Evolutionary conservation across 2,329 filamentous ascomycete species (phyloP).

Genomic region (Didymella pinodella): DNA sequence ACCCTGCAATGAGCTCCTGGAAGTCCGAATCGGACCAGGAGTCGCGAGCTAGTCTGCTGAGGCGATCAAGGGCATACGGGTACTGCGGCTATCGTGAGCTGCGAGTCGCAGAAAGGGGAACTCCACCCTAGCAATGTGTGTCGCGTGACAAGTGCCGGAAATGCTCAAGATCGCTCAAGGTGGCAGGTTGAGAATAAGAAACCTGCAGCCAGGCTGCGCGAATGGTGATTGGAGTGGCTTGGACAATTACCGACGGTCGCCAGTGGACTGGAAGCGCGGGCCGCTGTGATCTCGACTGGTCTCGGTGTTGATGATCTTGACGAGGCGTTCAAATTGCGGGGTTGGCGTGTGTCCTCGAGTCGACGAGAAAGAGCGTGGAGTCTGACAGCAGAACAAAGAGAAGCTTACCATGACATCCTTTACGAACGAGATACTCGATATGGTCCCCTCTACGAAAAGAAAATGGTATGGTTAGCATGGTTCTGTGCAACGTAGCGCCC

Average conservation of each 20-base stretch:
- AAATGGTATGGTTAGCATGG: slow-evolving; percentile 38
- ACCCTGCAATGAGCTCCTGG: slow-evolving; percentile 72
- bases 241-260: slow-evolving; percentile 22
- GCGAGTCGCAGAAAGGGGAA: slow-evolving; percentile 26
- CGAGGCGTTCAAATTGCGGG: slow-evolving; percentile 40
- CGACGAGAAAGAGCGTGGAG: slow-evolving; percentile 22
- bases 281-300: slow-evolving; percentile 33
- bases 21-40: slow-evolving; percentile 74
- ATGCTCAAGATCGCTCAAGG: slow-evolving; percentile 28
- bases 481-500: slow-evolving; percentile 29
- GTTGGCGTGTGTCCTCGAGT: slow-evolving; percentile 35
- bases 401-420: slow-evolving; percentile 79
- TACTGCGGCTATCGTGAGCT: slow-evolving; percentile 65
- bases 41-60: slow-evolving; percentile 68
- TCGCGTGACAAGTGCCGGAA: slow-evolving; percentile 44
- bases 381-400: slow-evolving; percentile 28
- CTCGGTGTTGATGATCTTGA: slow-evolving; percentile 37
- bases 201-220: slow-evolving; percentile 25
- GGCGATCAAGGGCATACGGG: slow-evolving; percentile 74
- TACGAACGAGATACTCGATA: slow-evolving; percentile 85
- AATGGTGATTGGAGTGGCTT: slow-evolving; percentile 40
- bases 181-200: slow-evolving; percentile 26
- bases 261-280: slow-evolving; percentile 33
- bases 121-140: slow-evolving; percentile 25
- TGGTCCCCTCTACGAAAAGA: slow-evolving; percentile 72